Evolutionary conservation across 176 grass and related monocot genomes (phyloP).

Genomic region (Musa schizocarpa): DNA sequence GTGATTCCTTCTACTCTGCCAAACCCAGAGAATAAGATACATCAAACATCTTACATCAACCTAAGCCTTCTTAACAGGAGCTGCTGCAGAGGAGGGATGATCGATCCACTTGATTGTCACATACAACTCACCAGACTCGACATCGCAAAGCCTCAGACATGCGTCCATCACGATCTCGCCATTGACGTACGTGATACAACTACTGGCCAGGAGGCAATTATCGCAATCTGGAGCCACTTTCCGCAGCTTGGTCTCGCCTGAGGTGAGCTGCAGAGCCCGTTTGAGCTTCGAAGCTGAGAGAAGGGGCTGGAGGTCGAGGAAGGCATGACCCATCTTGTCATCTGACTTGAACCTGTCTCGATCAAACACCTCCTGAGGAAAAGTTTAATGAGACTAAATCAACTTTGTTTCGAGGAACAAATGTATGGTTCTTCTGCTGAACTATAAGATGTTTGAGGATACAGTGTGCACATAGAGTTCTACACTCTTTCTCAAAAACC

Average conservation of each 20-base stretch:
- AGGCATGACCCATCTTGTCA: conserved; percentile 71
- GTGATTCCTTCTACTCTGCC: too few relatives aligned
- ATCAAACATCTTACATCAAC: too few relatives aligned
- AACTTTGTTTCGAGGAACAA: neutral
- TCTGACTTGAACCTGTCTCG: conserved; percentile 76
- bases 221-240: conserved; percentile 48
- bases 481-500: too few relatives aligned
- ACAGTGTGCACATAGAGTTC: neutral
- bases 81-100: neutral
- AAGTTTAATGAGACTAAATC: neutral
- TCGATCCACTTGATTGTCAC: conserved; percentile 62
- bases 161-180: conserved; percentile 45
- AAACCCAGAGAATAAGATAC: too few relatives aligned
- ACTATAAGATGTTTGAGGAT: neutral
- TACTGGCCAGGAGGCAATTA: conserved; percentile 58
- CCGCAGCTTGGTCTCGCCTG: conserved; percentile 46
- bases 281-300: conserved; percentile 51
- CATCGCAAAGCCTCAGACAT: conserved; percentile 47
- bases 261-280: conserved; percentile 44
- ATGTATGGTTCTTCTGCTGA: neutral
- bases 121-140: conserved; percentile 64
- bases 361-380: conserved; percentile 66
- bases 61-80: too few relatives aligned
- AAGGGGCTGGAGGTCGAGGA: conserved; percentile 58
- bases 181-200: conserved; percentile 40